Conservation (phyloP, 176 grass and related monocot genomes). For the Pontederia crassipes region DNA sequence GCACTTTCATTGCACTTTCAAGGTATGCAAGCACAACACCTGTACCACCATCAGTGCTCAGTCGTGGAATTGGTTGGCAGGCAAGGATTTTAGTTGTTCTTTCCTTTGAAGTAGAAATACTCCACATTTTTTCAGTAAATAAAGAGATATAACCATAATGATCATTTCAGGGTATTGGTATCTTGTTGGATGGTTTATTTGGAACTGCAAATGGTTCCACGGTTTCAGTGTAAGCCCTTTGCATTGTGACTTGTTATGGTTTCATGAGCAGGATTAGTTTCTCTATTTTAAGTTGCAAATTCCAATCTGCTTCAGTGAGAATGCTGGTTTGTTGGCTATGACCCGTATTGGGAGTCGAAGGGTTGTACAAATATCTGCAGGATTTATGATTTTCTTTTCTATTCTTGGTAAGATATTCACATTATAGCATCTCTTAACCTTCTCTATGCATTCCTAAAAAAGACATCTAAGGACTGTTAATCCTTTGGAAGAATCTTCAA, state of each 20-base stretch:
- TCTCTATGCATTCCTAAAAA: too few species aligned
- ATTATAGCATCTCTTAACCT: neutral
- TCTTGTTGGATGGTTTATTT: slow-evolving; percentile 74
- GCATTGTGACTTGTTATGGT: neutral
- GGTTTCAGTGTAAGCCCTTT: slow-evolving; percentile 50
- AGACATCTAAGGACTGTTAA: too few species aligned
- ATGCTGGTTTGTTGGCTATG: slow-evolving; percentile 72
- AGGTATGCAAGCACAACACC: slow-evolving; percentile 85
- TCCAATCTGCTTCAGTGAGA: slow-evolving; percentile 47
- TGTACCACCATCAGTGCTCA: slow-evolving; percentile 66
- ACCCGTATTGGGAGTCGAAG: slow-evolving; percentile 70
- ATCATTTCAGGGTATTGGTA: slow-evolving; percentile 48
- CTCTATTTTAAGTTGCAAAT: neutral
- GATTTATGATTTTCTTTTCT: slow-evolving; percentile 97
- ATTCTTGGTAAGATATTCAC: slow-evolving; percentile 50
- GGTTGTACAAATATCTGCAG: slow-evolving; percentile 94
- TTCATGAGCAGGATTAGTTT: neutral
- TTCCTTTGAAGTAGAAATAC: neutral
- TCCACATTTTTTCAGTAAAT: neutral
- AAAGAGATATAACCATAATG: neutral
- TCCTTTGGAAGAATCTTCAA: too few species aligned
- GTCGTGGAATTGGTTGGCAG: slow-evolving; percentile 90
- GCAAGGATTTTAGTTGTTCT: slow-evolving; percentile 22
- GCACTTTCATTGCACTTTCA: slow-evolving; percentile 71
- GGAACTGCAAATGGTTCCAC: slow-evolving; percentile 69